Evolutionary conservation across 2,329 filamentous ascomycete species (phyloP).

Genomic region (Fusarium incarnatum): DNA sequence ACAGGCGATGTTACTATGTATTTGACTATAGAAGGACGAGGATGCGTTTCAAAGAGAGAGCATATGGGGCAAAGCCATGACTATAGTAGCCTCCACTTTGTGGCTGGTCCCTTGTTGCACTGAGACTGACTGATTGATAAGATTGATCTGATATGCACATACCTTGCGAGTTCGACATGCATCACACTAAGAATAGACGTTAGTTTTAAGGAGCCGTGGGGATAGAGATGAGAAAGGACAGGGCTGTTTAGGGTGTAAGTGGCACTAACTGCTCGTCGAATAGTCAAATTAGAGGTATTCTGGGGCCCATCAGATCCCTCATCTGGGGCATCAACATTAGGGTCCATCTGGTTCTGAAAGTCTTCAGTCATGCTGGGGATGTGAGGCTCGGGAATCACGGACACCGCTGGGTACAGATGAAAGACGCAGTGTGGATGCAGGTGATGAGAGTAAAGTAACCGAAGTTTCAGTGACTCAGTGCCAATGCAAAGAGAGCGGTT

Average conservation of each 20-base stretch:
- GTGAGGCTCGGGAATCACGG: slow-evolving; percentile 17
- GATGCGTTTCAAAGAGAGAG: not conserved
- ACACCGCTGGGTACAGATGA: not conserved
- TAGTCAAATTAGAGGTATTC: slow-evolving; percentile 32
- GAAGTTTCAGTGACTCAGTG: not conserved
- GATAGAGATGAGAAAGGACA: not conserved
- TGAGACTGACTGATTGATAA: slow-evolving; percentile 16
- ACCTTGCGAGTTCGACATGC: slow-evolving; percentile 52
- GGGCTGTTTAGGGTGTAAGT: not conserved
- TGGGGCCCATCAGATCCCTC: slow-evolving; percentile 43
- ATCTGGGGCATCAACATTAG: slow-evolving; percentile 36
- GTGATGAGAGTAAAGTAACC: not conserved
- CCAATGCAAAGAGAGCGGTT: not conserved
- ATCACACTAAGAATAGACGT: slow-evolving; percentile 48
- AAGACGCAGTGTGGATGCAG: not conserved
- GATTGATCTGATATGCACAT: slow-evolving; percentile 36
- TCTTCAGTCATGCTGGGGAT: slow-evolving; percentile 31
- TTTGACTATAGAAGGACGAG: slow-evolving; percentile 5
- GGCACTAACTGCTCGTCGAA: slow-evolving; percentile 45
- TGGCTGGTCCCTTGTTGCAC: not conserved
- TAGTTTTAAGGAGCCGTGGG: slow-evolving; percentile 15
- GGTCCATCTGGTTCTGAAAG: slow-evolving; percentile 22
- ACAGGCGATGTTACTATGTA: slow-evolving; percentile 15
- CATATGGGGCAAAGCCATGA: not conserved
- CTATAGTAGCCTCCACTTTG: not conserved